Base-by-base conservation (phyloP, 345 rosid species). In the Ceriops decandra region DNA sequence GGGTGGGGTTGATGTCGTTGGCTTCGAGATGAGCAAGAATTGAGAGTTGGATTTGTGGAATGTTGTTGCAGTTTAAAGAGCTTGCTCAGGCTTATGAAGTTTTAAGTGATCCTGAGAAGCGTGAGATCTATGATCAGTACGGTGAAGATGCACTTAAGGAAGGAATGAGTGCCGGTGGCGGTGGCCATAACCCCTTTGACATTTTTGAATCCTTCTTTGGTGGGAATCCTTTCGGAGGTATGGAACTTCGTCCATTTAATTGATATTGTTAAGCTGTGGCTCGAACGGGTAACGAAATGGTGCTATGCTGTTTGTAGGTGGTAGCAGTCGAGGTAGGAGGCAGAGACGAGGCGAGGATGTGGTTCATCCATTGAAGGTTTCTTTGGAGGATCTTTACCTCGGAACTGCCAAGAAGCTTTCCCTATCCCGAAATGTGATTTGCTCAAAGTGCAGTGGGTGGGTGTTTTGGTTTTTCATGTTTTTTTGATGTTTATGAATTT, bases 131-230 rank as follows among this genome's bases (percentile, higher is more conserved):
- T 64, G 96, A 93, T 71, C 89, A 88, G 60, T 88, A 86, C 20
- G 98, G 98, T 5, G 98, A 93, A 74, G 97, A 93, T 67, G 97
- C 93, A 2, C 93, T 92, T 60, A 92, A 92, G 87, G 98, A 92
- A 52, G 97, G 98, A 75, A 88, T 88, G 93, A 90, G 90, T 5
- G 88, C 89, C 27, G 92, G 85, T 5, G 82, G 80, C 11, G 88
- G 79, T 38, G 90, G 77, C n/a, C 93, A 90, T 19, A 93, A 87
- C 74, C 98, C 97, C 1, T 93, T 93, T 36, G 98, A 93, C 68
- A 88, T 90, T 69, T 90, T 93, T 74, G 80, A 84, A 3, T 84
- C 92, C 26, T 93, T 93, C 87, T 93, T 90, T 49, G 91, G 97
- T 38, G 86, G 90, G 17, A 75, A 74, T 72, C 85, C 90, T 0